A percentile compares a stretch with the other conserved stretches of the same genome.
Conservation (phyloP, 106 monocot species). For the Apostasia ramifera region DNA sequence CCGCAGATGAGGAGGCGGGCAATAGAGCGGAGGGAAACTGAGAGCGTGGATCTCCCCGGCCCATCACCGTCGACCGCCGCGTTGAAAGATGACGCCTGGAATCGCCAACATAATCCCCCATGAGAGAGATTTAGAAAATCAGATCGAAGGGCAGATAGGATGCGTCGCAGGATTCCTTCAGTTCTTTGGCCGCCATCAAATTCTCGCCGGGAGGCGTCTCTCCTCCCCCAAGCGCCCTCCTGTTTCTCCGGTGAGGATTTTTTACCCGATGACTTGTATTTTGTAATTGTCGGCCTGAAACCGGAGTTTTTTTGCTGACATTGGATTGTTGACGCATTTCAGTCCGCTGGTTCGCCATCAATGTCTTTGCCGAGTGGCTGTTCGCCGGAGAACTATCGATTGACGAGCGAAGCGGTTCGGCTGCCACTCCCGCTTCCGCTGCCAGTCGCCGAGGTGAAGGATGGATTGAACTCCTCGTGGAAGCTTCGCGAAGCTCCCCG, state of each 20-base stretch:
- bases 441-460: conserved; percentile 46
- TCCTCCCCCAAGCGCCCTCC: conserved; percentile 38
- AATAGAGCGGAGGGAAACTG: no score
- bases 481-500: conserved; percentile 68
- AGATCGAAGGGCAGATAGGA: conserved; percentile 70
- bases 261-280: neutral
- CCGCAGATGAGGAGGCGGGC: no score
- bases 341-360: conserved; percentile 39
- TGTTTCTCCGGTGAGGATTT: conserved; percentile 31
- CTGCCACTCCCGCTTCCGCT: conserved; percentile 17
- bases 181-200: conserved; percentile 78
- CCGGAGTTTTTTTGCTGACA: no score
- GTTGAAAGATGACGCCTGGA: conserved; percentile 16
- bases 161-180: conserved; percentile 93
- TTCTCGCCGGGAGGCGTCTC: conserved; percentile 38
- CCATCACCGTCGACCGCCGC: no score
- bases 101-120: neutral
- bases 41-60: no score
- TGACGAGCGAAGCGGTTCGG: neutral
- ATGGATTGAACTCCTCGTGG: conserved; percentile 43
- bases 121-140: conserved; percentile 29
- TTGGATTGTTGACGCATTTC: conserved; percentile 5
- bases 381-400: conserved; percentile 17
- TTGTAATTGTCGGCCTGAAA: no score
- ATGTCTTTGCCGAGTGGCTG: neutral